Evolutionary conservation across 768 basidiomycete species (phyloP), one percentile per base, ranked within the genome.

Genomic region (Mycena metata): DNA sequence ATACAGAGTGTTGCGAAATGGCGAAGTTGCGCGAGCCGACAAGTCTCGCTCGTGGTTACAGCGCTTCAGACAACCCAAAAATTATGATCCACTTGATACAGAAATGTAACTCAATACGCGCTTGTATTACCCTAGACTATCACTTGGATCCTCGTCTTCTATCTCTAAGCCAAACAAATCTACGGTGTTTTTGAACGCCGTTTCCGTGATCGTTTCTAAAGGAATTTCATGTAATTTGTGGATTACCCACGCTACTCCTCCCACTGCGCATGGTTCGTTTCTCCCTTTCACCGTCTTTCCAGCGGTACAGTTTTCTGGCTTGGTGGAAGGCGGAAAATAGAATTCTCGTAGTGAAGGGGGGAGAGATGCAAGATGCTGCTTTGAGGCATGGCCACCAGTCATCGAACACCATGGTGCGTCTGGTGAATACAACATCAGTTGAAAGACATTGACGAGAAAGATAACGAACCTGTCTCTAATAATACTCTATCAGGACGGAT

Each of bases 321-420:
- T 86, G 35, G 81, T 85, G 3, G 83, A 78, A 1, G 77, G 76
- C 1, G 90, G 89, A 64, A 87, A 83, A 76, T 88, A 92, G 16
- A 84, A 72, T 2, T 80, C 73, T 41, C 81, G 84, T 24, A 90
- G 78, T 12, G 79, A 64, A 0, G 80, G 60, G 0, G 89, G 87
- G 33, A 92, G 77, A 19, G 80, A 79, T 11, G 83, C 78, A 2
- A 91, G 75, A 69, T 87, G 81, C 15, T 72, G 60, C 67, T 86
- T 83, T 0, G 91, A 91, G 5, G 89, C 89, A 64, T 92, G 90
- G 1, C 88, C 87, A 6, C 87, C 83, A 26, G 88, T 90, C 79
- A 90, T 81, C n/a, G 89, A 84, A 72, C 91, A 92, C 90, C 90
- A 92, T 12, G 91, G 91, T 0, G 90, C 87, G 75, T 92, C 91